phyloP scores from a whole-genome alignment of 2,329 filamentous ascomycete species.

The Coniosporium tulheliwenetii region DNA sequence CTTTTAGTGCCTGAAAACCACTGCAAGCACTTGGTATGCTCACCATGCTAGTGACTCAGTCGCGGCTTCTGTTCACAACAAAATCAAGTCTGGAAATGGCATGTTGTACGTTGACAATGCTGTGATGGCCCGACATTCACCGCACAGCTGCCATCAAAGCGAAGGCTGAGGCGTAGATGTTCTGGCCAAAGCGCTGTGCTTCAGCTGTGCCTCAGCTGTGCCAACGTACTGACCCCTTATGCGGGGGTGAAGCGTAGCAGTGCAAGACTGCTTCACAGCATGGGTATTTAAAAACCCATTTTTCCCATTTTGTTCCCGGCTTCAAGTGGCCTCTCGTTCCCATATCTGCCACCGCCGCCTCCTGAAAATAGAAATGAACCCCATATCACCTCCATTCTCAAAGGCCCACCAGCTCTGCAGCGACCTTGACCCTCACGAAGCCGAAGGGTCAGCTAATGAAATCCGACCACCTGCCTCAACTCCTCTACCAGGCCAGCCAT shows the following conservation, averaged over 20 bases:
- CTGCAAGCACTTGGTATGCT: conserved; percentile 1
- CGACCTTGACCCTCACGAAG: conserved; percentile 5
- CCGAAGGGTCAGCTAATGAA: conserved; percentile 1
- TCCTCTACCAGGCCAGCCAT: conserved; percentile 3
- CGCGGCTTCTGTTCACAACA: background rate
- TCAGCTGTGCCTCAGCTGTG: conserved; percentile 2
- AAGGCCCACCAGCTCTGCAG: conserved; percentile 6
- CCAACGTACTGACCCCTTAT: conserved; percentile 1
- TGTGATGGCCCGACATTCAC: background rate
- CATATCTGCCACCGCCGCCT: too few species aligned
- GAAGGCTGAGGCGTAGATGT: conserved; percentile 1
- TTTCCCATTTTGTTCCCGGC: too few species aligned
- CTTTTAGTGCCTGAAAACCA: conserved; percentile 3
- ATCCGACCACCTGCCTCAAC: background rate
- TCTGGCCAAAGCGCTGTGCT: background rate
- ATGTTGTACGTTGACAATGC: background rate
- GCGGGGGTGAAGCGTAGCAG: background rate
- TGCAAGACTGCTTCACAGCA: too few species aligned
- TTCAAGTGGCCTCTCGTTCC: too few species aligned
- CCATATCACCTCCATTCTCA: conserved; percentile 7
- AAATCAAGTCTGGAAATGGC: background rate
- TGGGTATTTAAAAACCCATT: too few species aligned
- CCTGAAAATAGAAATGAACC: too few species aligned
- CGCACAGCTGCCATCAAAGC: background rate
- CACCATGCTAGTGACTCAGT: background rate